Base-by-base conservation (phyloP, 768 basidiomycete genomes). In the Calocera viscosa region DNA sequence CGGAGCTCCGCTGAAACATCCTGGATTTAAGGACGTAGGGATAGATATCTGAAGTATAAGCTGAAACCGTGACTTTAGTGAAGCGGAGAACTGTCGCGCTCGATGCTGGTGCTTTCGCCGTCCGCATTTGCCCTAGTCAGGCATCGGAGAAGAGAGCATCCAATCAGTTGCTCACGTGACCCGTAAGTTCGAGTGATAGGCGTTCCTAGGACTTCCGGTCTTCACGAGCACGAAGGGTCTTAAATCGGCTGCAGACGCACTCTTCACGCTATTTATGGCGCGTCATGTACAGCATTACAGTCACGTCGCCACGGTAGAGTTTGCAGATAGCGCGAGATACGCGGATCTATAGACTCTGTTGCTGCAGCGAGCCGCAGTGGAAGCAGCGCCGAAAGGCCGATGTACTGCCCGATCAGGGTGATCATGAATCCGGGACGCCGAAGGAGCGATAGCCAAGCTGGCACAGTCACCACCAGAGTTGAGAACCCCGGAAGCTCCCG, bases 121-220 rank as follows among this genome's bases (percentile, higher is more conserved):
- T 47, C 24, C 3, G 43, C 7, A 24, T 47, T n/a, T n/a, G n/a
- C n/a, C 5, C 43, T 47, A 47, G 43, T 47, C 43, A 47, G 8
- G 43, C 24, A 5, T 60, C 26, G 53, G 53, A 26, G 30, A 28
- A 60, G 24, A 16, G 53, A 28, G 10, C 26, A 60, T 30, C 53
- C 53, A 60, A 60, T 60, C 53, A 60, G 8, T n/a, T 19, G 14
- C 53, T 28, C 53, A 60, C 53, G 53, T 60, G 53, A 60, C 53
- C 24, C 30, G 7, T 14, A 38, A 5, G 7, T 8, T 60, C 53
- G 10, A 60, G 53, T 60, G 53, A 60, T 60, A 60, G 53, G 53
- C 5, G 5, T 32, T 60, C 53, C 53, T 16, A 60, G 53, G 53
- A 60, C 26, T 19, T 60, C 53, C 53, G 53, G 43, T 47, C 43